A percentile compares a stretch with the other conserved stretches of the same genome.
Evolutionary conservation across 83 land plant species (phyloP).

Genomic region (Thuja plicata): DNA sequence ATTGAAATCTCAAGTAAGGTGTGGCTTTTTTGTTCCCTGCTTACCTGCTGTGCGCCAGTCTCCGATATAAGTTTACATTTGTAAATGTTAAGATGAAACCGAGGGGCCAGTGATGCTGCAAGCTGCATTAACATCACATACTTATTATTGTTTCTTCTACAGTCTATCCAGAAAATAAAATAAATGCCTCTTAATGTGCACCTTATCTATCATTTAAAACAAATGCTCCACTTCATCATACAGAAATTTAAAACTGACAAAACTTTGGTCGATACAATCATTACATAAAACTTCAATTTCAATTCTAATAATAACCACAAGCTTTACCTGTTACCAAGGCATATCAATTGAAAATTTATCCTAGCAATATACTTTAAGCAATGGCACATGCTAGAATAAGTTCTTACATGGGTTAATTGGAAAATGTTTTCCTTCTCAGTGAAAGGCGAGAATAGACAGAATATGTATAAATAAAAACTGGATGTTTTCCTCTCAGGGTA

Average conservation of each 20-base stretch:
- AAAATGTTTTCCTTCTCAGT: background rate
- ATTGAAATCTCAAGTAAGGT: background rate
- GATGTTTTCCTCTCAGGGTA: no score
- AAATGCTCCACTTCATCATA: background rate
- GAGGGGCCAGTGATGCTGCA: conserved; percentile 97
- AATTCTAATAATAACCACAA: background rate
- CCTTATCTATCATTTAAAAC: background rate
- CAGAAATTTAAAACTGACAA: background rate
- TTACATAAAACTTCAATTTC: background rate
- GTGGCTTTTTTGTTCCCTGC: background rate
- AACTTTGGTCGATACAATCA: background rate
- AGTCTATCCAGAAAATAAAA: background rate
- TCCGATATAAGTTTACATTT: conserved; percentile 98
- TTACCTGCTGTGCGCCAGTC: conserved; percentile 98
- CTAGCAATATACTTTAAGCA: background rate
- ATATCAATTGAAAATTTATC: background rate
- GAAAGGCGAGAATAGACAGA: background rate
- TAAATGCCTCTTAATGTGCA: background rate
- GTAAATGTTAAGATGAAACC: conserved; percentile 87
- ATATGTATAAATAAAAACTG: background rate
- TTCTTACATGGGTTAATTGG: background rate
- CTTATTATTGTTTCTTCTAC: background rate
- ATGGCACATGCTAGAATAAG: background rate
- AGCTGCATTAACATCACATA: conserved; percentile 54
- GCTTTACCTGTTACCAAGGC: background rate